Evolutionary conservation across 192 early-diverging fungal species (phyloP).

Genomic region (Borealophlyctis nickersoniae): DNA sequence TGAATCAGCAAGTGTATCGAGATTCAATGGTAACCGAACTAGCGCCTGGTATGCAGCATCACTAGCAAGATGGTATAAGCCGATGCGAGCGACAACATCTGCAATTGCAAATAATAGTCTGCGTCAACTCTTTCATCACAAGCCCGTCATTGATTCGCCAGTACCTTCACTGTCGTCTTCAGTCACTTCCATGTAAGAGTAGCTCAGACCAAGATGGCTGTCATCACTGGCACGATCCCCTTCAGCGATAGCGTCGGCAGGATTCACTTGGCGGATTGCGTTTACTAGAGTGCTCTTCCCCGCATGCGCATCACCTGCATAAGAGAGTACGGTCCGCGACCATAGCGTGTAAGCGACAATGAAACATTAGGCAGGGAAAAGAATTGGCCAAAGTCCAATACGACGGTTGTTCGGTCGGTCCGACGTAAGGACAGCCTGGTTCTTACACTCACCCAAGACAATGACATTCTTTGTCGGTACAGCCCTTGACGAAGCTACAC

Average conservation of each 20-base stretch:
- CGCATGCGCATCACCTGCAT: constrained; percentile 65
- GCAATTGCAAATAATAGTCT: neutral
- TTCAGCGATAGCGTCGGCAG: constrained; percentile 37
- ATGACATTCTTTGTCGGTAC: constrained; percentile 76
- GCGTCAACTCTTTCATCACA: constrained; percentile 3
- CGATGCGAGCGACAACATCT: constrained; percentile 70
- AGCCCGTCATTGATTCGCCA: neutral
- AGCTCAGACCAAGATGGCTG: constrained; percentile 78
- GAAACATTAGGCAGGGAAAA: neutral
- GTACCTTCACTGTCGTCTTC: constrained; percentile 85
- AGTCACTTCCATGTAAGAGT: constrained; percentile 76
- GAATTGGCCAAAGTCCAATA: neutral
- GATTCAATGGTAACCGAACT: constrained; percentile 68
- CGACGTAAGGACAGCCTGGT: neutral
- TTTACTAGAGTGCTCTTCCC: constrained; percentile 83
- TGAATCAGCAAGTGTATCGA: constrained; percentile 58
- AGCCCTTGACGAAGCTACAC: constrained; percentile 71
- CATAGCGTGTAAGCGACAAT: constrained; percentile 1
- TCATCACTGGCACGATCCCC: constrained; percentile 49
- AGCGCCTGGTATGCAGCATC: constrained; percentile 65
- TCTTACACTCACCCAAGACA: constrained; percentile 60
- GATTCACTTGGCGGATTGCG: constrained; percentile 41
- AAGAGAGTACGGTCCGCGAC: too few species aligned
- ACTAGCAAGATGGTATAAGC: constrained; percentile 76
- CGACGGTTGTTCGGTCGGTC: neutral